phyloP scores from a whole-genome alignment of 2,329 filamentous ascomycete species.

The Dryadomyces sulphureus region DNA sequence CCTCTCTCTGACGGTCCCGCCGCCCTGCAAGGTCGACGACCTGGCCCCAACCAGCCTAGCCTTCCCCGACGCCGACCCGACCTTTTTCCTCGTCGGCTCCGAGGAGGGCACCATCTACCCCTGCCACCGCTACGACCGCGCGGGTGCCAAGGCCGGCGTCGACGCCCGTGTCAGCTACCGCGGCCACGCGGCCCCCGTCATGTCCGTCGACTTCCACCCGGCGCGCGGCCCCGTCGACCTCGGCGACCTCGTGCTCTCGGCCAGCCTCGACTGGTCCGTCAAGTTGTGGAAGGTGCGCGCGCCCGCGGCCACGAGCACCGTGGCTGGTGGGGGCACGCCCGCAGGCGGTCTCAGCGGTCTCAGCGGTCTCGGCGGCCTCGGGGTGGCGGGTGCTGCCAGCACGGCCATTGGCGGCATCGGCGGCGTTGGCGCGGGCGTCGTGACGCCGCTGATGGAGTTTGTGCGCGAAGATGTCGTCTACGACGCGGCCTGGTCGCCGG shows the following conservation, averaged over 20 bases:
- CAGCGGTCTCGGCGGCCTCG: background rate
- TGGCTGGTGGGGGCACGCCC: slow-evolving; percentile 14
- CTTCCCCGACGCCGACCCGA: slow-evolving; percentile 89
- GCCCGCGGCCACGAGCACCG: slow-evolving; percentile 52
- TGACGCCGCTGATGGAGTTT: slow-evolving; percentile 73
- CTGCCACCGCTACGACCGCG: slow-evolving; percentile 92
- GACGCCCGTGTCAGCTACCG: slow-evolving; percentile 79
- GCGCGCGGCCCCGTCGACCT: slow-evolving; percentile 85
- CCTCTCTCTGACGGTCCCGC: slow-evolving; percentile 72
- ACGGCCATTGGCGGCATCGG: slow-evolving; percentile 13
- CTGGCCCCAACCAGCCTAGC: slow-evolving; percentile 88
- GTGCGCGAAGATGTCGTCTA: slow-evolving; percentile 93
- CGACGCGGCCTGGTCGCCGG: slow-evolving; percentile 86
- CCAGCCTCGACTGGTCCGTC: slow-evolving; percentile 90
- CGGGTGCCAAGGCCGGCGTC: slow-evolving; percentile 90
- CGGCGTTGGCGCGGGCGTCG: slow-evolving; percentile 22
- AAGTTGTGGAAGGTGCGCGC: slow-evolving; percentile 92
- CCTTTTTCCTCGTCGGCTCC: slow-evolving; percentile 91
- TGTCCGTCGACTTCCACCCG: slow-evolving; percentile 92
- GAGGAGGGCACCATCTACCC: slow-evolving; percentile 95
- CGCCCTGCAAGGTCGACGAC: slow-evolving; percentile 82
- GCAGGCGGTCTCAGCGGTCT: background rate
- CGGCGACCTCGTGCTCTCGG: slow-evolving; percentile 83
- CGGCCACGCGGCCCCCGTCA: slow-evolving; percentile 85
- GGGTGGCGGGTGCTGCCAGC: slow-evolving; percentile 19